A percentile compares a stretch with the other conserved stretches of the same genome.
Evolutionary conservation across 306 rosid species (phyloP).

Genomic region (cucumber (Cucumis sativus)): DNA sequence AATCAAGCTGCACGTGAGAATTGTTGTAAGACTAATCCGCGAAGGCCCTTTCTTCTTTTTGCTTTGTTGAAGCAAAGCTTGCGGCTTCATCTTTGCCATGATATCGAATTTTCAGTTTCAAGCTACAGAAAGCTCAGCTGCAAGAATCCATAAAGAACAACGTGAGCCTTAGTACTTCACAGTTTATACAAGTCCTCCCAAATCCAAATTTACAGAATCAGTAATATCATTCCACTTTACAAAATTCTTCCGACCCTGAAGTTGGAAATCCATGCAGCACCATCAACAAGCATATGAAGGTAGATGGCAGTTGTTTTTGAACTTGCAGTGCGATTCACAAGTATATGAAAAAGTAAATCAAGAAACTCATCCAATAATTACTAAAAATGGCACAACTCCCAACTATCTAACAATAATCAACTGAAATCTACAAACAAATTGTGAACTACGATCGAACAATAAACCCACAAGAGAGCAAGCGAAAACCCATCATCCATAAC

Average conservation of each 20-base stretch:
- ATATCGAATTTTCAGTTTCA: conserved; percentile 16
- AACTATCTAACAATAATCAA: not conserved
- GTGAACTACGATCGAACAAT: not conserved
- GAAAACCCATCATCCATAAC: not conserved
- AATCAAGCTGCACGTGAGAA: conserved; percentile 32
- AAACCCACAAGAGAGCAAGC: not conserved
- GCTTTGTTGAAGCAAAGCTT: conserved; percentile 64
- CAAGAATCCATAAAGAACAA: conserved; percentile 1
- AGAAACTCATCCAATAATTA: not conserved
- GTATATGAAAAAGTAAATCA: not conserved
- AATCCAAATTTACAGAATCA: not conserved
- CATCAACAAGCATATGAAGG: not conserved
- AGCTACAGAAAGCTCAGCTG: not conserved
- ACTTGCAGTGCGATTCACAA: not conserved
- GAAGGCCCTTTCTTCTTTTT: conserved; percentile 68
- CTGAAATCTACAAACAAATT: not conserved
- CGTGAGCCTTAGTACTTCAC: not conserved
- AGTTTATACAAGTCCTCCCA: not conserved
- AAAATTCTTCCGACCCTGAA: not conserved
- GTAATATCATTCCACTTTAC: not conserved
- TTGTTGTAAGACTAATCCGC: conserved; percentile 27
- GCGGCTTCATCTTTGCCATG: conserved; percentile 70
- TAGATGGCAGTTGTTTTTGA: not conserved
- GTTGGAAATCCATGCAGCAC: not conserved
- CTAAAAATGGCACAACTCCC: not conserved